Percentiles rank a stretch among this genome's conserved stretches.
Evolutionary conservation across 2,329 filamentous ascomycete species (phyloP).

Genomic region (Beauveria medogensis): DNA sequence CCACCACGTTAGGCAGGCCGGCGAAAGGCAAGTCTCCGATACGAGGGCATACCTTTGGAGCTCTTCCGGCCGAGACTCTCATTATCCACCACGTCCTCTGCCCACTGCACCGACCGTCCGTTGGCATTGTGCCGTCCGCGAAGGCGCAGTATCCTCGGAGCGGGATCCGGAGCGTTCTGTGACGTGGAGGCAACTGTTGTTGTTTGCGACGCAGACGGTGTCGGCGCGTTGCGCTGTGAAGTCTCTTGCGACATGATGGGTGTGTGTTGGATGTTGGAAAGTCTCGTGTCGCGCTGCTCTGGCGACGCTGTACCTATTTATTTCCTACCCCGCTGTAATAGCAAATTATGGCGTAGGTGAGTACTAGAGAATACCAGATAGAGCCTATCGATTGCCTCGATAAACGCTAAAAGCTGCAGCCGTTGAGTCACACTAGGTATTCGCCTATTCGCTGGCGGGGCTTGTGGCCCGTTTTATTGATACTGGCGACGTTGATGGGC

Average conservation of each 20-base stretch:
- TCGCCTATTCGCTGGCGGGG: too few species aligned
- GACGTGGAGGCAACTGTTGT: conserved; percentile 14
- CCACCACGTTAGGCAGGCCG: not conserved
- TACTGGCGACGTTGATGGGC: too few species aligned
- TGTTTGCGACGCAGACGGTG: conserved; percentile 28
- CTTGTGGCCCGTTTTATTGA: too few species aligned
- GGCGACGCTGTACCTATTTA: not conserved
- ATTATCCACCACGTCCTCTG: conserved; percentile 88
- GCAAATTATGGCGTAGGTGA: too few species aligned
- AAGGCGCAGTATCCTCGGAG: conserved; percentile 40
- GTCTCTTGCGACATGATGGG: conserved; percentile 23
- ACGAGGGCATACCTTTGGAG: conserved; percentile 64
- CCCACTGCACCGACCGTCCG: conserved; percentile 74
- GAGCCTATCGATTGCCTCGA: too few species aligned
- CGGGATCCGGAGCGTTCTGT: conserved; percentile 19
- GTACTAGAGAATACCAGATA: too few species aligned
- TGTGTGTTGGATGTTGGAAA: not conserved
- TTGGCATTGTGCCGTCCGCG: conserved; percentile 39
- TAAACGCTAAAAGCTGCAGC: too few species aligned
- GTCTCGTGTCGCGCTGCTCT: not conserved
- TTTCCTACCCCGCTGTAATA: not conserved
- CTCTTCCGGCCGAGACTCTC: conserved; percentile 90
- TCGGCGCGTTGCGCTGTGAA: conserved; percentile 21
- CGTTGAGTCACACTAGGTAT: too few species aligned
- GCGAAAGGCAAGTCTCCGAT: not conserved